Evolutionary conservation across 306 rosid genomes (phyloP).

Genomic region (Vicia sativa): DNA sequence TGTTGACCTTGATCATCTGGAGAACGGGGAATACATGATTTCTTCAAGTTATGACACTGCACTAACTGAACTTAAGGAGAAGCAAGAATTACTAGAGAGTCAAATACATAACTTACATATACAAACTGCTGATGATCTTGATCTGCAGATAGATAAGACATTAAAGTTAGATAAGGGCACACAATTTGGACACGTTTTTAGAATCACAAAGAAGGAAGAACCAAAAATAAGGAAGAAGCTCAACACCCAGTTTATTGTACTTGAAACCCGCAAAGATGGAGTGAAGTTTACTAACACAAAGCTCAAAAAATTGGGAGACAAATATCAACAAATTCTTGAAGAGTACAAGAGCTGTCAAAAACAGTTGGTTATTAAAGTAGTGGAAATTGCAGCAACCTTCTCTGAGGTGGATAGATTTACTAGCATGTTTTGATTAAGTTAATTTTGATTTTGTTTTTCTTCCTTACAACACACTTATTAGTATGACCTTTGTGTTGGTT

Average conservation of each 20-base stretch:
- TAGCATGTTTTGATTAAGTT: slow-evolving; percentile 8
- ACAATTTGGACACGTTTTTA: slow-evolving; percentile 92
- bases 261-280: slow-evolving; percentile 98
- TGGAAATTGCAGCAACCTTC: slow-evolving; percentile 73
- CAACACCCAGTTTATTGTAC: slow-evolving; percentile 81
- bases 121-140: slow-evolving; percentile 85
- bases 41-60: slow-evolving; percentile 77
- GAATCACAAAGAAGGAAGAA: slow-evolving; percentile 98
- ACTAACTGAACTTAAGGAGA: slow-evolving; percentile 65
- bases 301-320: slow-evolving; percentile 88
- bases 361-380: slow-evolving; percentile 72
- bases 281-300: slow-evolving; percentile 92
- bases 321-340: slow-evolving; percentile 75
- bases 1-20: slow-evolving; percentile 95
- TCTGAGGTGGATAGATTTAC: slow-evolving; percentile 60
- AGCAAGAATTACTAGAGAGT: slow-evolving; percentile 67
- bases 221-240: slow-evolving; percentile 96
- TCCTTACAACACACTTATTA: slow-evolving; percentile 6
- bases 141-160: slow-evolving; percentile 80
- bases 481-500: slow-evolving; percentile 16
- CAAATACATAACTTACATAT: slow-evolving; percentile 76
- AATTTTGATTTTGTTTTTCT: background rate
- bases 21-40: slow-evolving; percentile 93
- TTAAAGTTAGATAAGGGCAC: slow-evolving; percentile 86
- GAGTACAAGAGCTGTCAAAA: slow-evolving; percentile 87